Conservation (phyloP, 2,329 filamentous ascomycete species). For the Fusarium nurragi region DNA sequence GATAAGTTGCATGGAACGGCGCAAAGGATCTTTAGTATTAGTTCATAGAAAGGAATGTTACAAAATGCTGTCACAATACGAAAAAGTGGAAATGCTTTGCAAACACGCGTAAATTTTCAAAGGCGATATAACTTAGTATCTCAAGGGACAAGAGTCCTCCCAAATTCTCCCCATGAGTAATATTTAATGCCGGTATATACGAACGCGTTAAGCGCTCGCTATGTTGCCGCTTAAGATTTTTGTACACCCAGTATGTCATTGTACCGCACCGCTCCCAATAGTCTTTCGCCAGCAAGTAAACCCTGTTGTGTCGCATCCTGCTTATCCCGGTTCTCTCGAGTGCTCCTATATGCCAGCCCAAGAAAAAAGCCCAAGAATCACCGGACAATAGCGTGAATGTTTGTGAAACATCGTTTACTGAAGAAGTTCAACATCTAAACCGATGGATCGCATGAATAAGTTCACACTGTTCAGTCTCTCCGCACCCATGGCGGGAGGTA, state of each 20-base stretch:
- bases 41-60: background rate
- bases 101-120: conserved; percentile 38
- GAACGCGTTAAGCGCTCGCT: conserved; percentile 30
- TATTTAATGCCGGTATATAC: conserved; percentile 32
- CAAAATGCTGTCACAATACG: background rate
- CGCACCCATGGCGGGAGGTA: conserved; percentile 85
- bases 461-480: conserved; percentile 92
- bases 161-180: conserved; percentile 25
- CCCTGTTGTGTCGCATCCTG: conserved; percentile 24
- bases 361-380: conserved; percentile 42
- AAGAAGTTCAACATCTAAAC: conserved; percentile 88
- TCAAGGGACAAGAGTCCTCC: conserved; percentile 28
- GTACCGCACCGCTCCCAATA: conserved; percentile 27
- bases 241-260: conserved; percentile 37
- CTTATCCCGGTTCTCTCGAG: conserved; percentile 35
- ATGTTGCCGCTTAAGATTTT: conserved; percentile 28
- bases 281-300: conserved; percentile 38
- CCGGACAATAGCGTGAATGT: conserved; percentile 35
- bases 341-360: conserved; percentile 42
- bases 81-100: background rate
- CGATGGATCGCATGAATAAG: conserved; percentile 97
- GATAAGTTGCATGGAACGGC: conserved; percentile 38
- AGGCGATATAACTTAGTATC: conserved; percentile 32
- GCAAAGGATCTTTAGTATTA: conserved; percentile 25
- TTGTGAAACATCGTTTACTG: conserved; percentile 46